These are phyloP conservation scores for Penstemon barbatus DNA, from an alignment of 257 asterid species.

Conservation along the genomic window DNA sequence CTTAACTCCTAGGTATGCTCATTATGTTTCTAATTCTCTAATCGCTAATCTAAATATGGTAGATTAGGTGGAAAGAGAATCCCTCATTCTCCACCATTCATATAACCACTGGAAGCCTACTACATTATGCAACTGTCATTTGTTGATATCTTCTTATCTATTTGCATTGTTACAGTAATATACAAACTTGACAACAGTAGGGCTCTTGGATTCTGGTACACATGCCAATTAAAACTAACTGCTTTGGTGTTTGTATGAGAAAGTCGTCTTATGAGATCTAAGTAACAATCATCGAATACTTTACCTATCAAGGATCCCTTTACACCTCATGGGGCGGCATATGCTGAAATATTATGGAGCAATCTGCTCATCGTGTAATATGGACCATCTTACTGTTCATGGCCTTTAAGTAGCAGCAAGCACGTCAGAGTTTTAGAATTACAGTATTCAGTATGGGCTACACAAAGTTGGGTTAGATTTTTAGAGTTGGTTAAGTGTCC, in stretches of 20 bases:
- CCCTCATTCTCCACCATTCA: background rate
- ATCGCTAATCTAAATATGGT: constrained; percentile 1
- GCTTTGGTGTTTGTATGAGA: background rate
- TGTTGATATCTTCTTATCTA: background rate
- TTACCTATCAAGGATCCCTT: background rate
- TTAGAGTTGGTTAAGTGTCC: background rate
- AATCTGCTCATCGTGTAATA: background rate
- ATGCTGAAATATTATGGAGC: background rate
- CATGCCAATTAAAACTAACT: background rate
- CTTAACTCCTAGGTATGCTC: background rate
- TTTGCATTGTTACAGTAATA: background rate
- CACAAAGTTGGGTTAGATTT: background rate
- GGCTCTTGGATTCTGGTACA: background rate
- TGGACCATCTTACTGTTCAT: background rate
- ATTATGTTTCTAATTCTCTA: background rate
- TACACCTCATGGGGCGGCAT: background rate
- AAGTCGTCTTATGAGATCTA: background rate
- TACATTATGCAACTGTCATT: background rate
- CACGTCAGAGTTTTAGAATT: background rate
- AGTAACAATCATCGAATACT: background rate
- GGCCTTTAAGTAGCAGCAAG: background rate
- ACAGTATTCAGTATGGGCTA: background rate
- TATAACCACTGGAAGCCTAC: background rate
- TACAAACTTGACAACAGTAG: background rate
- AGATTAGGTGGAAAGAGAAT: background rate